These are phyloP conservation scores for Jackrogersella minutella DNA, from an alignment of 495 filamentous ascomycete species.

Conservation along the genomic window DNA sequence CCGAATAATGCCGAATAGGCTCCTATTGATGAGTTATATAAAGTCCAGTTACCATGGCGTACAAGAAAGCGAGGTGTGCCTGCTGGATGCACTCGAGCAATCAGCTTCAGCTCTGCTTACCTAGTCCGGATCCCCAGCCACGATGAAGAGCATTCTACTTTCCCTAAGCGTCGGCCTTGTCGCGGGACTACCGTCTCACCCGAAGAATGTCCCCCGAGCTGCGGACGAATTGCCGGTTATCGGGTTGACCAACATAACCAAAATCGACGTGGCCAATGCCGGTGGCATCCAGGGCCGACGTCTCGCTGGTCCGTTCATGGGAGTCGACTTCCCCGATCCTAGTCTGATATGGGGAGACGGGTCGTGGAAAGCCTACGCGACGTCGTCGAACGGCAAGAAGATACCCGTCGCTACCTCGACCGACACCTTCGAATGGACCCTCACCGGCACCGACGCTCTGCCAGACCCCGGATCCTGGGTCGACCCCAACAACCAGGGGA, in stretches of 20 bases:
- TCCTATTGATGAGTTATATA: slow-evolving; percentile 13
- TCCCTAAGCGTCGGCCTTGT: slow-evolving; percentile 34
- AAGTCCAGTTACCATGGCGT: slow-evolving; percentile 10
- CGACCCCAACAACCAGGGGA: slow-evolving; percentile 29
- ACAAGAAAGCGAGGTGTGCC: not conserved
- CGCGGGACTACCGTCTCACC: slow-evolving; percentile 30
- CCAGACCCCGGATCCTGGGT: slow-evolving; percentile 44
- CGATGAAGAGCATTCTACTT: slow-evolving; percentile 42
- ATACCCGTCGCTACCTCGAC: slow-evolving; percentile 44
- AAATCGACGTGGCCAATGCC: slow-evolving; percentile 28
- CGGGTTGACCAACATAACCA: slow-evolving; percentile 43
- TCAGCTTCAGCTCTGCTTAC: not conserved
- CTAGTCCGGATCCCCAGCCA: not conserved
- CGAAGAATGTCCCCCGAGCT: slow-evolving; percentile 4
- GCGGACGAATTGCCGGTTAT: slow-evolving; percentile 32
- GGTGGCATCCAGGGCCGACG: slow-evolving; percentile 30
- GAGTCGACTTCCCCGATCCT: slow-evolving; percentile 46
- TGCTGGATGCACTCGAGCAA: not conserved
- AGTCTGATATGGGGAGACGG: slow-evolving; percentile 43
- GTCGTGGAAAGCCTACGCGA: slow-evolving; percentile 46
- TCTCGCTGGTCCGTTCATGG: slow-evolving; percentile 35
- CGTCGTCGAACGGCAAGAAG: slow-evolving; percentile 38
- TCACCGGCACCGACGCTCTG: slow-evolving; percentile 38
- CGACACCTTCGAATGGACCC: slow-evolving; percentile 41
- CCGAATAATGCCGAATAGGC: slow-evolving; percentile 25